phyloP scores from a whole-genome alignment of 225 moss, liverwort and hornwort genomes.

The Physcomitrellopsis africana region DNA sequence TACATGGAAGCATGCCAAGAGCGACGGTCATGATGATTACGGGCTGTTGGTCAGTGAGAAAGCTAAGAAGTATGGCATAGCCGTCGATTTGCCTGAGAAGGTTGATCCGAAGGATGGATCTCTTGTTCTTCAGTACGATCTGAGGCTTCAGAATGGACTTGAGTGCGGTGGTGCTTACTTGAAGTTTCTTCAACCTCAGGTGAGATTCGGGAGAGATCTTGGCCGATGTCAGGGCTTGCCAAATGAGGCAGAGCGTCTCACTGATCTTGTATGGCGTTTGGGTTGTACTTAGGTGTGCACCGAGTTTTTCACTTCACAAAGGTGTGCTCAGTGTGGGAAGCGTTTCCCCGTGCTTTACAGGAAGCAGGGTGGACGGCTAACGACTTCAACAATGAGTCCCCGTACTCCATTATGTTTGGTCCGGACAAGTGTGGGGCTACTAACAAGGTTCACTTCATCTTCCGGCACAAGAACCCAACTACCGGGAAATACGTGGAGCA shows the following conservation, averaged over 20 bases:
- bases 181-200: constrained; percentile 10
- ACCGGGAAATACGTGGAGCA: constrained; percentile 20
- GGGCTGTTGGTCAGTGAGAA: constrained; percentile 31
- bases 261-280: background rate
- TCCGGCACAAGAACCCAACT: constrained; percentile 28
- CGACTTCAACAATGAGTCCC: constrained; percentile 32
- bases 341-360: background rate
- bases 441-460: constrained; percentile 39
- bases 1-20: constrained; percentile 29
- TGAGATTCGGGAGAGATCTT: background rate
- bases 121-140: constrained; percentile 22
- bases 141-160: constrained; percentile 25
- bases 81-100: constrained; percentile 6
- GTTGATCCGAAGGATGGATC: constrained; percentile 9
- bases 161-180: constrained; percentile 34
- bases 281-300: background rate
- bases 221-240: background rate
- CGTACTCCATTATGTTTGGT: constrained; percentile 43
- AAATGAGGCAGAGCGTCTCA: background rate
- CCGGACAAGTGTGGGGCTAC: constrained; percentile 35
- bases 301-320: background rate
- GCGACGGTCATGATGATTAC: constrained; percentile 21
- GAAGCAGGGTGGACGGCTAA: too few species aligned
- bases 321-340: too few species aligned
- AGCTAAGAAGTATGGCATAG: constrained; percentile 34